Conservation (phyloP, 805 yeast species). For the Starmerella bombi region DNA sequence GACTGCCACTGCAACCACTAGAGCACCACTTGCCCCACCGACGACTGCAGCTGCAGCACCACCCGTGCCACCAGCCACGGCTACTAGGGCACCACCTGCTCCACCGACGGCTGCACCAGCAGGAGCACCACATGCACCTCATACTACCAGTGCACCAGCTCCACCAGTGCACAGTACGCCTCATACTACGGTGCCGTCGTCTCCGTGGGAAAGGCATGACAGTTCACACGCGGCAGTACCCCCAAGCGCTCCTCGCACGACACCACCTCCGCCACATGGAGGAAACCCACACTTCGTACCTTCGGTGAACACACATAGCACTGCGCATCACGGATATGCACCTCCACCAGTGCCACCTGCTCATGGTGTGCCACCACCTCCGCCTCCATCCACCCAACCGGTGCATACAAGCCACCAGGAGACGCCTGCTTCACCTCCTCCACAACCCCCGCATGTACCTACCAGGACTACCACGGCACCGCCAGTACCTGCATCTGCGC, state of each 20-base stretch:
- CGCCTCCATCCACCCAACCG: conserved; percentile 9
- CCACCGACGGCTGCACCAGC: conserved; percentile 13
- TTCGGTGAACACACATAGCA: no score
- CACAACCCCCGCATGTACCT: neutral
- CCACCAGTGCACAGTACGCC: no score
- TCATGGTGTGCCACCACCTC: neutral
- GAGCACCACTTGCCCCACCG: neutral
- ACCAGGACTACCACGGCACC: conserved; percentile 3
- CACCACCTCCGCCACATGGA: conserved; percentile 16
- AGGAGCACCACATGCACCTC: conserved; percentile 12
- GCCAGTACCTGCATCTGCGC: conserved; percentile 2
- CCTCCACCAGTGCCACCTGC: conserved; percentile 1
- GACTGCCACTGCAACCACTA: neutral
- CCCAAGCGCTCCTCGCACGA: conserved; percentile 10
- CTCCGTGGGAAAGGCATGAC: no score
- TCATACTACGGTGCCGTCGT: no score
- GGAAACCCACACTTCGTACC: no score
- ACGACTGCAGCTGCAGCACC: conserved; percentile 1
- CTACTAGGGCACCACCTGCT: conserved; percentile 5
- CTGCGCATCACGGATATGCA: no score
- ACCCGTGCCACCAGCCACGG: conserved; percentile 13
- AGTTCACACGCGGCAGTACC: no score
- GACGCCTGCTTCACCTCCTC: neutral
- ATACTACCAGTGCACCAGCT: no score
- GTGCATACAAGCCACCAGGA: conserved; percentile 2